A percentile compares a stretch with the other conserved stretches of the same genome.
Conservation (phyloP, 306 rosid genomes). For the Styphnolobium japonicum region DNA sequence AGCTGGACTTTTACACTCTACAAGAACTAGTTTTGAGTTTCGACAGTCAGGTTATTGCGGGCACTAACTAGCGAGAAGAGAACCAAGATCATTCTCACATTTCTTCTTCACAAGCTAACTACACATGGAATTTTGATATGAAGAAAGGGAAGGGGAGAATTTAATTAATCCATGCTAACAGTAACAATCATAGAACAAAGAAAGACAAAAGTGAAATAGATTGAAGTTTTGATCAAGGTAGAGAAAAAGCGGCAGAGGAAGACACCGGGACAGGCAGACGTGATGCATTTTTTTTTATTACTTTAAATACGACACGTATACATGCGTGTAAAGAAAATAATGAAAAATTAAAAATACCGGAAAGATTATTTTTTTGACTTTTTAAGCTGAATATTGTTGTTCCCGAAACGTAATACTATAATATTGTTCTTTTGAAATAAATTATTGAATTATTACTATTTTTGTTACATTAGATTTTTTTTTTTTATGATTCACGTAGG, state of each 20-base stretch:
- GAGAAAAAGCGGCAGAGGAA: constrained; percentile 29
- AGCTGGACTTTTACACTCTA: constrained; percentile 13
- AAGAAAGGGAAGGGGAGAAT: constrained; percentile 24
- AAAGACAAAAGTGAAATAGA: constrained; percentile 78
- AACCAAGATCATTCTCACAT: constrained; percentile 41
- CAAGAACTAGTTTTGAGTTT: not conserved
- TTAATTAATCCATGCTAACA: constrained; percentile 34
- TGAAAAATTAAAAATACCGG: too few relatives aligned
- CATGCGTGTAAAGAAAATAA: too few relatives aligned
- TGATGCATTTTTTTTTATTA: not conserved
- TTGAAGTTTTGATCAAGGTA: constrained; percentile 41
- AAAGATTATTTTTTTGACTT: too few relatives aligned
- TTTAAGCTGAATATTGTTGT: too few relatives aligned
- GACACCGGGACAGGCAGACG: constrained; percentile 20
- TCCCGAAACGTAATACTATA: too few relatives aligned
- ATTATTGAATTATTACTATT: too few relatives aligned
- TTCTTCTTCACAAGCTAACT: constrained; percentile 45
- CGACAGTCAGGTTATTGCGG: constrained; percentile 22
- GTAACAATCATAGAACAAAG: constrained; percentile 66
- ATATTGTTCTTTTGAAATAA: too few relatives aligned
- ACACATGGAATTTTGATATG: constrained; percentile 36
- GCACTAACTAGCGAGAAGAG: constrained; percentile 22
- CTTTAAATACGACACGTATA: too few relatives aligned
- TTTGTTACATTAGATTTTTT: too few relatives aligned
- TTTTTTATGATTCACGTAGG: too few relatives aligned